Conservation (phyloP, 1,284 basidiomycete species). For the Leccinum subrobustum region DNA sequence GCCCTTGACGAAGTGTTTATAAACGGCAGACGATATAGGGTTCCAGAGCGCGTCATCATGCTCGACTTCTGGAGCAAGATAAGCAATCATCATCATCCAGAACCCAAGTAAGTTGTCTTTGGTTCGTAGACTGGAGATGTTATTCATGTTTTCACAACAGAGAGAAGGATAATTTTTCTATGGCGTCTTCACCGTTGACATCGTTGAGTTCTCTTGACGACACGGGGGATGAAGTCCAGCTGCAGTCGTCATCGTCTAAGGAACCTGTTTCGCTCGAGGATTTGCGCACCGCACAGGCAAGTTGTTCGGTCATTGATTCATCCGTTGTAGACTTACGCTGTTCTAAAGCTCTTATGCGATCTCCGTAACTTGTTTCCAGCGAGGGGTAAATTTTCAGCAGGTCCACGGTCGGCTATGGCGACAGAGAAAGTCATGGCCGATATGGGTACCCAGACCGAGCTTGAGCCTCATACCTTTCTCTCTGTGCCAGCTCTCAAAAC, state of each 20-base stretch:
- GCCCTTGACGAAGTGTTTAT: conserved; percentile 74
- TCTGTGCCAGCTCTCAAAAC: conserved; percentile 9
- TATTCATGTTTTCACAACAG: conserved; percentile 25
- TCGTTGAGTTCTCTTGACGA: conserved; percentile 73
- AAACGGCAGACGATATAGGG: conserved; percentile 83
- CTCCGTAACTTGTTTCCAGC: conserved; percentile 18
- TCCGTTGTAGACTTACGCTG: conserved; percentile 14
- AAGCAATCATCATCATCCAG: conserved; percentile 42
- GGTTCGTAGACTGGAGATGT: neutral
- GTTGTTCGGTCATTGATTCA: conserved; percentile 2
- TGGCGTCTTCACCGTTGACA: conserved; percentile 69
- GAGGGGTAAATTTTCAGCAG: conserved; percentile 5
- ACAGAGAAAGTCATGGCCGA: conserved; percentile 19
- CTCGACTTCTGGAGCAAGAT: conserved; percentile 96
- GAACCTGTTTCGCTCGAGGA: conserved; percentile 38
- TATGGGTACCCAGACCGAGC: conserved; percentile 30
- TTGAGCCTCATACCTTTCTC: conserved; percentile 13
- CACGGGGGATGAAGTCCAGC: conserved; percentile 40
- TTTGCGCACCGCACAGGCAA: conserved; percentile 40
- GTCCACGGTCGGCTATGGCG: neutral
- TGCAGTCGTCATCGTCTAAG: conserved; percentile 17
- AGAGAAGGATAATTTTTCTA: conserved; percentile 43
- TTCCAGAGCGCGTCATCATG: conserved; percentile 91
- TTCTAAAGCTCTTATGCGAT: conserved; percentile 31
- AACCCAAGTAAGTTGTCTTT: conserved; percentile 40